Conservation (phyloP, 1,284 basidiomycete genomes). For the Amylostereum areolatum region DNA sequence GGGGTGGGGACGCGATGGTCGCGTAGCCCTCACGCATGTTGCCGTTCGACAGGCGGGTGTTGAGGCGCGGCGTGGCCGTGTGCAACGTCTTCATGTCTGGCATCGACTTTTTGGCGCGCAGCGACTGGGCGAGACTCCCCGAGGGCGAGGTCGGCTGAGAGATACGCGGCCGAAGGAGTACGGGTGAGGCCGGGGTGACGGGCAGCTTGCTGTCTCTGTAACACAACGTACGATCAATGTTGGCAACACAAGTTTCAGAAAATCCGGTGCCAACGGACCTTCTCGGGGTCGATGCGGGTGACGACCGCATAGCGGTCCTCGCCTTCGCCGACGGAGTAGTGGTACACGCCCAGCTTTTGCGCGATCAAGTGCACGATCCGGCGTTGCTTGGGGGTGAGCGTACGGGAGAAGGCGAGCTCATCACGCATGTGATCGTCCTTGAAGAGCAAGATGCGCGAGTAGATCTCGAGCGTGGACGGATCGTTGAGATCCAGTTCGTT, state of each 20-base stretch:
- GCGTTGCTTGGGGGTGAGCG: conserved; percentile 80
- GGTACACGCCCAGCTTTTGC: conserved; percentile 91
- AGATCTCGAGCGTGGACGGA: conserved; percentile 92
- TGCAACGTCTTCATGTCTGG: conserved; percentile 86
- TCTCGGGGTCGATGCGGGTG: conserved; percentile 75
- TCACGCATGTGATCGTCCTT: conserved; percentile 98
- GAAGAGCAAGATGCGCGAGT: conserved; percentile 94
- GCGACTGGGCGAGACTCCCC: conserved; percentile 33
- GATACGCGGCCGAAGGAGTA: conserved; percentile 61
- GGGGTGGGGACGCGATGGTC: conserved; percentile 78
- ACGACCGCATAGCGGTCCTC: conserved; percentile 93
- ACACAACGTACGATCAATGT: conserved; percentile 9
- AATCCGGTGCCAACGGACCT: conserved; percentile 34
- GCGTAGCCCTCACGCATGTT: conserved; percentile 89
- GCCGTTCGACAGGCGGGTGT: conserved; percentile 80
- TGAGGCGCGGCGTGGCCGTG: conserved; percentile 73
- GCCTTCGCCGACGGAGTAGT: conserved; percentile 90
- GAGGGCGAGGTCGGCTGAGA: conserved; percentile 48
- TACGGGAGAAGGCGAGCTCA: conserved; percentile 91
- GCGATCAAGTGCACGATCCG: conserved; percentile 94
- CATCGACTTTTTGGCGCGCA: conserved; percentile 95
- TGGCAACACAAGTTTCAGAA: conserved; percentile 5
- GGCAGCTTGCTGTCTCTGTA: conserved; percentile 27
- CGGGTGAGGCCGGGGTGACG: conserved; percentile 60
- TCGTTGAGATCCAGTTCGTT: conserved; percentile 93